Conservation (phyloP, 208 protist species). For the Leishmania braziliensis region DNA sequence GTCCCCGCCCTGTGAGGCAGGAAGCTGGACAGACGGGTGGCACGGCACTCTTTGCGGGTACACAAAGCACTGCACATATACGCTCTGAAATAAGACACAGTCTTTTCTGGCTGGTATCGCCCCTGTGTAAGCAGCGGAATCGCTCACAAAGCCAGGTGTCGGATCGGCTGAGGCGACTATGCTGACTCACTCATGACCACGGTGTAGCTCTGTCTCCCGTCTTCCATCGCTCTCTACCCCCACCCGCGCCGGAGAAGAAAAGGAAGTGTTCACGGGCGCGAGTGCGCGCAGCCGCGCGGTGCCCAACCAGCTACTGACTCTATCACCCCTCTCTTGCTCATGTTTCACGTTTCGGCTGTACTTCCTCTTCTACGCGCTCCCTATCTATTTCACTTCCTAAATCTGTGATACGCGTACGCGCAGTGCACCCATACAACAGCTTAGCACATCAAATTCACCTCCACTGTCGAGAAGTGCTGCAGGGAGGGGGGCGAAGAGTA, state of each 20-base stretch:
- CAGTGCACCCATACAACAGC: not conserved
- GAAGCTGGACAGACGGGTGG: too few species aligned
- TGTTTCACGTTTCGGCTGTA: not conserved
- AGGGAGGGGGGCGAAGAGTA: not conserved
- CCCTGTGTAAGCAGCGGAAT: too few species aligned
- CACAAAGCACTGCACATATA: too few species aligned
- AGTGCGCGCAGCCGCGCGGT: not conserved
- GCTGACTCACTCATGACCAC: too few species aligned
- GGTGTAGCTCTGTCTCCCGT: too few species aligned
- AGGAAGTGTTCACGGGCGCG: not conserved
- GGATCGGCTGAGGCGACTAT: too few species aligned
- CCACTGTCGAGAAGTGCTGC: not conserved
- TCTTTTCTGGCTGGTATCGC: too few species aligned
- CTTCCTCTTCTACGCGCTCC: not conserved
- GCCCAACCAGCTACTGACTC: not conserved
- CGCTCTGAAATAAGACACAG: too few species aligned
- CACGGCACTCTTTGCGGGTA: too few species aligned
- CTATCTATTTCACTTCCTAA: not conserved
- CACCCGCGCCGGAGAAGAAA: not conserved
- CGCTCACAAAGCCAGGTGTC: too few species aligned
- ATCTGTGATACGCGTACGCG: not conserved
- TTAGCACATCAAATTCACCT: not conserved
- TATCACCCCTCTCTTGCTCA: not conserved
- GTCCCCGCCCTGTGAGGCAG: too few species aligned
- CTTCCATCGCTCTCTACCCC: not conserved